Evolutionary conservation across 2,329 filamentous ascomycete genomes (phyloP), one percentile per base, ranked within the genome.

Genomic region (Thermoascus crustaceus): DNA sequence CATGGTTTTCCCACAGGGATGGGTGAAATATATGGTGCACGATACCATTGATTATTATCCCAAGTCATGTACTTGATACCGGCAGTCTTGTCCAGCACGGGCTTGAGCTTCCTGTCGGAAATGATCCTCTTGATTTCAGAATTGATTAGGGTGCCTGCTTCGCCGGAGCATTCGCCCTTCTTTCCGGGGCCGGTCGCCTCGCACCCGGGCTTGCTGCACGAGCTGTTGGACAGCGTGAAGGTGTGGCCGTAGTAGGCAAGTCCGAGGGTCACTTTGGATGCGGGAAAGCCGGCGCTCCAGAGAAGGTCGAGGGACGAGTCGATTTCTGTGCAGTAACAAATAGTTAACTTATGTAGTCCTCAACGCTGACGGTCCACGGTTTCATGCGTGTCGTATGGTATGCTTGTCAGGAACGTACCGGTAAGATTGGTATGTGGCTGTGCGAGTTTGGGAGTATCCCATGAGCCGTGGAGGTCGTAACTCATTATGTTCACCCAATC

Each of bases 181-280:
- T 44, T 40, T 2, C 44, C 52, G 6, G 39, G 37, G 0, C 43
- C 46, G 1, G 37, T 35, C 25, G 45, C 55, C n/a, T 34, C 16
- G 29, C 40, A 49, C n/a, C 45, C 45, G 10, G 47, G 38, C 4
- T 37, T 31, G 11, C 39, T 50, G 23, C 61, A 58, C 16, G 23
- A 51, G 6, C 34, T 37, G 26, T 51, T 46, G 6, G 38, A 23
- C 4, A 54, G 35, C 3, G 40, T 46, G 32, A 51, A 53, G 9
- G 44, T 42, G 2, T 52, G 45, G 1, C 54, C 54, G 22, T 58
- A 58, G 30, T 47, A 57, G 2, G 46, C 57, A 11, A 53, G 35
- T 1, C 57, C 55, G 8, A 60, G 29, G 7, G 49, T 45, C 0
- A 61, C 47, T 24, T 53, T 48, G 0, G 30, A 17, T 4, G 56